Evolutionary conservation across 1,139 yeast species (phyloP).

Genomic region (Entelexis paramagnoliae): DNA sequence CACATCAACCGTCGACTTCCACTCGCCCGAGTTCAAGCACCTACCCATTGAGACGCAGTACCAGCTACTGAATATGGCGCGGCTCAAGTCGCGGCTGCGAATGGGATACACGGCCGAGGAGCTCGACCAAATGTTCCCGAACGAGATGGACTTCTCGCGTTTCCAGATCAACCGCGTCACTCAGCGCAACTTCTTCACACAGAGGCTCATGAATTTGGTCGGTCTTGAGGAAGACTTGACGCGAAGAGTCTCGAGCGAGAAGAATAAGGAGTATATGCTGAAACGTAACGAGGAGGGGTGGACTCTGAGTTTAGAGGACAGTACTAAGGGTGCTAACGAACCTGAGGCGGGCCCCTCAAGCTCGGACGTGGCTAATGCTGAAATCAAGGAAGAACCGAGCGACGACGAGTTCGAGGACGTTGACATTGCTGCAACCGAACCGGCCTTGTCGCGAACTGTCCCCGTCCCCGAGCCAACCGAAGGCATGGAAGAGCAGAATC

Average conservation of each 20-base stretch:
- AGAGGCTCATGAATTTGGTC: constrained; percentile 68
- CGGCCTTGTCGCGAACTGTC: no score
- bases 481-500: neutral
- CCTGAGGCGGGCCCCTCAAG: no score
- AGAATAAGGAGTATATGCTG: constrained; percentile 63
- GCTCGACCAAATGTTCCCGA: constrained; percentile 65
- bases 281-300: constrained; percentile 77
- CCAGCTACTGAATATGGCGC: constrained; percentile 69
- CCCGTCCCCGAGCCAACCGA: no score
- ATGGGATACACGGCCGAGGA: constrained; percentile 92
- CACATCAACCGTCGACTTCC: constrained; percentile 32
- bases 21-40: constrained; percentile 32
- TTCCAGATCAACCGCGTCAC: constrained; percentile 92
- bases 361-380: neutral
- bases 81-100: constrained; percentile 78
- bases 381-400: constrained; percentile 31
- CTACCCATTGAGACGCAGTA: constrained; percentile 76
- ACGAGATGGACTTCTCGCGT: constrained; percentile 78
- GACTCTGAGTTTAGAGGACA: constrained; percentile 56
- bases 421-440: constrained; percentile 22
- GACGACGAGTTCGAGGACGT: constrained; percentile 60
- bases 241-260: constrained; percentile 72
- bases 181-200: constrained; percentile 82
- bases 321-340: constrained; percentile 1
- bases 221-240: constrained; percentile 62